Percentiles rank a stretch among this genome's conserved stretches.
Evolutionary conservation across 2,329 filamentous ascomycete genomes (phyloP).

Genomic region (Coniella lustricola): DNA sequence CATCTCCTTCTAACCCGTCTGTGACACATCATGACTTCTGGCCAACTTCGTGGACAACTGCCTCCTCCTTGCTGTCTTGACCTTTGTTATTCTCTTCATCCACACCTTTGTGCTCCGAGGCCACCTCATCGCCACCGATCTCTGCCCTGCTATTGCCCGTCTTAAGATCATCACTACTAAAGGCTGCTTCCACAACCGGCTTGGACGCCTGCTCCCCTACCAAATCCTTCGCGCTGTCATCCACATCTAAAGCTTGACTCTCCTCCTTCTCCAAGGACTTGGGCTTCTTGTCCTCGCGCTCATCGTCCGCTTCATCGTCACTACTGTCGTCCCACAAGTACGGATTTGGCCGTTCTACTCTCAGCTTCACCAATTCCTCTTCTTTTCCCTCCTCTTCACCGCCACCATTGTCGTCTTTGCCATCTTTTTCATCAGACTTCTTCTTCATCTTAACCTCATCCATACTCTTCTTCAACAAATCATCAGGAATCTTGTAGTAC

Average conservation of each 20-base stretch:
- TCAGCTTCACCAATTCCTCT: conserved; percentile 20
- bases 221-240: conserved; percentile 27
- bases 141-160: too few relatives aligned
- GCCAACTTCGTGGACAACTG: not conserved
- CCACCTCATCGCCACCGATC: conserved; percentile 2
- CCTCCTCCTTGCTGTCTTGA: not conserved
- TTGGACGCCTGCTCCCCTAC: conserved; percentile 3
- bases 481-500: conserved; percentile 40
- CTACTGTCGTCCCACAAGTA: conserved; percentile 14
- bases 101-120: not conserved
- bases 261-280: conserved; percentile 12
- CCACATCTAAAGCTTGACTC: conserved; percentile 24
- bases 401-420: conserved; percentile 6
- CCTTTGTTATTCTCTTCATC: not conserved
- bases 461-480: conserved; percentile 9
- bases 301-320: conserved; percentile 21
- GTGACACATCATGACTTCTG: too few relatives aligned
- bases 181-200: conserved; percentile 2
- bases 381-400: too few relatives aligned
- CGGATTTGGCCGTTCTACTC: conserved; percentile 21
- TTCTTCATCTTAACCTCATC: conserved; percentile 10
- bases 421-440: conserved; percentile 18
- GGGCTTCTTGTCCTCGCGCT: conserved; percentile 7
- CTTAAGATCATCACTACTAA: not conserved
- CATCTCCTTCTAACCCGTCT: too few relatives aligned